Evolutionary conservation across 805 yeast genomes (phyloP).

Genomic region (Kodamaea laetipori): DNA sequence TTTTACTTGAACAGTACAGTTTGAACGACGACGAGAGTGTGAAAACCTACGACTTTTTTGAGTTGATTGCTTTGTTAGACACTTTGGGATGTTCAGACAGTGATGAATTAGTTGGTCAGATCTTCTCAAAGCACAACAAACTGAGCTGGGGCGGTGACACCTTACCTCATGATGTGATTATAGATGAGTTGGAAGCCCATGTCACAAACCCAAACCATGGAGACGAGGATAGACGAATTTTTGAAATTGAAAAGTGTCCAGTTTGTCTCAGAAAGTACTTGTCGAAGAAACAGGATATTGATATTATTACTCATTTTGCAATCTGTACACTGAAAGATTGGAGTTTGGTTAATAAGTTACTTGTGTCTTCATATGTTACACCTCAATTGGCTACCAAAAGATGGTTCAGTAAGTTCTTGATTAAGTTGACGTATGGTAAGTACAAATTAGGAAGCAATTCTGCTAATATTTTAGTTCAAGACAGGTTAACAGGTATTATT

Average conservation of each 20-base stretch:
- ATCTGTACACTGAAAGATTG: constrained; percentile 80
- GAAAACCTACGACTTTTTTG: constrained; percentile 54
- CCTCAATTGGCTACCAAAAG: constrained; percentile 80
- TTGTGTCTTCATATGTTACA: constrained; percentile 72
- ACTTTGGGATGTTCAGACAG: constrained; percentile 56
- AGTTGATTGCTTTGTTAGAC: constrained; percentile 65
- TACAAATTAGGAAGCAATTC: constrained; percentile 81
- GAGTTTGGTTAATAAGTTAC: constrained; percentile 63
- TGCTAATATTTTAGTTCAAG: constrained; percentile 93
- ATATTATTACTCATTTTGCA: constrained; percentile 83
- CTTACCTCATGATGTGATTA: constrained; percentile 46
- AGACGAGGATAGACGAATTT: constrained; percentile 40
- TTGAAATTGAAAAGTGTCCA: constrained; percentile 76
- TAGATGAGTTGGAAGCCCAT: constrained; percentile 49
- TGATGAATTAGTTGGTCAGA: constrained; percentile 54
- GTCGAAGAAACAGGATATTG: constrained; percentile 55
- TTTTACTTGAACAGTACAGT: constrained; percentile 57
- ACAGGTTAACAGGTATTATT: constrained; percentile 84
- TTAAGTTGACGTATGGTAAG: constrained; percentile 86
- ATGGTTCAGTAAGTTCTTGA: constrained; percentile 83
- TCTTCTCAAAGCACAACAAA: constrained; percentile 49
- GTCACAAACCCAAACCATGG: constrained; percentile 19
- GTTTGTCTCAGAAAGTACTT: constrained; percentile 67
- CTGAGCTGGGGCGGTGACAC: constrained; percentile 58
- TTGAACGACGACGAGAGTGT: constrained; percentile 36